Evolutionary conservation across 2,329 filamentous ascomycete genomes (phyloP).

Genomic region (Fusarium virguliforme): DNA sequence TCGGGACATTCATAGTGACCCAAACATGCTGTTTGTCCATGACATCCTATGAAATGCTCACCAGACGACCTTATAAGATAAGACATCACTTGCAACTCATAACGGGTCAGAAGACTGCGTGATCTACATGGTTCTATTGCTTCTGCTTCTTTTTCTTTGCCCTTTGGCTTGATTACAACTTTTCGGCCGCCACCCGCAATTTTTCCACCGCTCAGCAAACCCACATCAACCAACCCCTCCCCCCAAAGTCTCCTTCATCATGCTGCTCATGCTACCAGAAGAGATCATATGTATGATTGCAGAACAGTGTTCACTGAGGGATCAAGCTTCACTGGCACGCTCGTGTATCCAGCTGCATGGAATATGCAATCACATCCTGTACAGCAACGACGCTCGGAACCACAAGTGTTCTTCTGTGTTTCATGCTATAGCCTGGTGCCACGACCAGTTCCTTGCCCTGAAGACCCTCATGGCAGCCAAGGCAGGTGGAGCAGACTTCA

Average conservation of each 20-base stretch:
- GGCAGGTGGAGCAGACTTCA: slow-evolving; percentile 3
- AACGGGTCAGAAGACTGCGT: not conserved
- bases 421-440: slow-evolving; percentile 8
- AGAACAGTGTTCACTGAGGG: not conserved
- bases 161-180: not conserved
- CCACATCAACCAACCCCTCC: not conserved
- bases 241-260: not conserved
- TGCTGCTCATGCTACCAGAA: not conserved
- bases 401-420: not conserved
- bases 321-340: not conserved
- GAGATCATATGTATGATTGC: not conserved
- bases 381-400: slow-evolving; percentile 1
- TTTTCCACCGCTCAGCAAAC: not conserved
- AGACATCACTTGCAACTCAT: not conserved
- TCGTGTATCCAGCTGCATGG: not conserved
- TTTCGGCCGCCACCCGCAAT: not conserved
- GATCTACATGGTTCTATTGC: not conserved
- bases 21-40: not conserved
- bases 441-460: not conserved
- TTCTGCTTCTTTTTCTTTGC: not conserved
- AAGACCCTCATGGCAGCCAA: not conserved
- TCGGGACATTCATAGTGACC: not conserved
- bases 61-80: not conserved
- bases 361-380: slow-evolving; percentile 1
- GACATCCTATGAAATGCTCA: not conserved